A percentile compares a stretch with the other conserved stretches of the same genome.
Evolutionary conservation across 129 eudicot genomes (phyloP).

Genomic region (Apium graveolens): DNA sequence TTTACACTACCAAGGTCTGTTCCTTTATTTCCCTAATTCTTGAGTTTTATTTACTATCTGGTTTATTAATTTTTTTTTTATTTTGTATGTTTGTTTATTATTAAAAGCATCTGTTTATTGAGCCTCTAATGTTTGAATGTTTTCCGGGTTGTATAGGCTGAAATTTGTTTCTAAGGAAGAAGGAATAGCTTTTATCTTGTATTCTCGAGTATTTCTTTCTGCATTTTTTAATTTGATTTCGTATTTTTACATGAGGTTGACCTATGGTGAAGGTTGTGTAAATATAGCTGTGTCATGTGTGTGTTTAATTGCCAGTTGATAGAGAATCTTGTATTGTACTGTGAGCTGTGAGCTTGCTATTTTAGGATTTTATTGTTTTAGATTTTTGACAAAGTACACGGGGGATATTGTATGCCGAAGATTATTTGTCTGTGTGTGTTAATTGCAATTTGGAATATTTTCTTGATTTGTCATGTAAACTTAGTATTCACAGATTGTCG

Average conservation of each 20-base stretch:
- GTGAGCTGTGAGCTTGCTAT: neutral
- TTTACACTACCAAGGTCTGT: slow-evolving; percentile 68
- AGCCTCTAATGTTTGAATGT: no score
- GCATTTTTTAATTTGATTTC: no score
- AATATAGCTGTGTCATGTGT: neutral
- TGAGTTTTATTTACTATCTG: neutral
- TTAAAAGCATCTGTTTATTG: neutral
- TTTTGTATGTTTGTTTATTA: neutral
- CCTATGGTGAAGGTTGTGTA: neutral
- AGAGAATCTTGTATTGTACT: neutral
- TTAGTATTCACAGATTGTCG: neutral
- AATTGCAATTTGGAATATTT: neutral
- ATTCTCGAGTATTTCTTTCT: no score
- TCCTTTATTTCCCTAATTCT: neutral
- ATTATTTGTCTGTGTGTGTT: neutral
- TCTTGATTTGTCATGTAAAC: neutral
- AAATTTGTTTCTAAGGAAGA: no score
- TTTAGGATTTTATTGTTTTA: neutral
- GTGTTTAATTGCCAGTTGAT: neutral
- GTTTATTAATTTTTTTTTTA: neutral
- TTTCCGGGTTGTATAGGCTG: no score
- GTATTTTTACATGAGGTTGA: neutral
- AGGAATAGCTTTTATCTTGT: no score
- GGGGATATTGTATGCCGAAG: neutral
- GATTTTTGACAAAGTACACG: neutral